Conservation (phyloP, 768 basidiomycete species). For the Hemileccinum rubropunctum region DNA sequence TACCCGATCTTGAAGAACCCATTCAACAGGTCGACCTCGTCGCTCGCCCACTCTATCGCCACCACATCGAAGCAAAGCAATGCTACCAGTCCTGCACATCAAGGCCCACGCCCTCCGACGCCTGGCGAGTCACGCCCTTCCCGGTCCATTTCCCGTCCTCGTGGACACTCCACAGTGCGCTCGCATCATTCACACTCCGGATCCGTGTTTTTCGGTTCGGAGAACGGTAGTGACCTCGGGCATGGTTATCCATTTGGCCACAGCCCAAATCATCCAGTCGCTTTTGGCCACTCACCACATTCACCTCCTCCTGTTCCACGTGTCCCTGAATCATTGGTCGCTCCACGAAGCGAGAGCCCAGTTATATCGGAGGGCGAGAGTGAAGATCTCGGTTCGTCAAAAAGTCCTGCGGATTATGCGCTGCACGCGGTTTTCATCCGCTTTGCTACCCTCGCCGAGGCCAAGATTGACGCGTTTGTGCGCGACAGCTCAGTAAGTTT, state of each 20-base stretch:
- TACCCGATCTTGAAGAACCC: slow-evolving; percentile 78
- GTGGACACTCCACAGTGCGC: slow-evolving; percentile 59
- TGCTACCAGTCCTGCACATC: slow-evolving; percentile 45
- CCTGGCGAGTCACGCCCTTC: slow-evolving; percentile 42
- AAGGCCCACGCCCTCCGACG: slow-evolving; percentile 56
- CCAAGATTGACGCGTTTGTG: slow-evolving; percentile 75
- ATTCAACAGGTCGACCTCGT: slow-evolving; percentile 79
- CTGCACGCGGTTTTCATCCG: slow-evolving; percentile 86
- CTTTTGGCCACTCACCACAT: slow-evolving; percentile 32
- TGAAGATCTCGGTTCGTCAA: slow-evolving; percentile 59
- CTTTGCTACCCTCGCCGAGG: slow-evolving; percentile 77
- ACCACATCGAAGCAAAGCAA: slow-evolving; percentile 38
- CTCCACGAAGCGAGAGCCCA: slow-evolving; percentile 51
- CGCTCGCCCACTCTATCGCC: slow-evolving; percentile 51
- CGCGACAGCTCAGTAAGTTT: slow-evolving; percentile 60
- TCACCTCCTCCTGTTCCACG: slow-evolving; percentile 81
- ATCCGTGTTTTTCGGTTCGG: slow-evolving; percentile 68
- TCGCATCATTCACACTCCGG: slow-evolving; percentile 78
- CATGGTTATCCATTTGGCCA: slow-evolving; percentile 36
- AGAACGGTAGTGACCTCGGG: slow-evolving; percentile 68
- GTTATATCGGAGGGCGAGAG: slow-evolving; percentile 61
- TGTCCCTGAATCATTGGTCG: slow-evolving; percentile 61
- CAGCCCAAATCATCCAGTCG: slow-evolving; percentile 24
- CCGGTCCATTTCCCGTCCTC: slow-evolving; percentile 43
- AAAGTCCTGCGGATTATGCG: slow-evolving; percentile 85